Evolutionary conservation across 2,329 filamentous ascomycete genomes (phyloP), one percentile per base, ranked within the genome.

Genomic region (Microsporum ferrugineum): DNA sequence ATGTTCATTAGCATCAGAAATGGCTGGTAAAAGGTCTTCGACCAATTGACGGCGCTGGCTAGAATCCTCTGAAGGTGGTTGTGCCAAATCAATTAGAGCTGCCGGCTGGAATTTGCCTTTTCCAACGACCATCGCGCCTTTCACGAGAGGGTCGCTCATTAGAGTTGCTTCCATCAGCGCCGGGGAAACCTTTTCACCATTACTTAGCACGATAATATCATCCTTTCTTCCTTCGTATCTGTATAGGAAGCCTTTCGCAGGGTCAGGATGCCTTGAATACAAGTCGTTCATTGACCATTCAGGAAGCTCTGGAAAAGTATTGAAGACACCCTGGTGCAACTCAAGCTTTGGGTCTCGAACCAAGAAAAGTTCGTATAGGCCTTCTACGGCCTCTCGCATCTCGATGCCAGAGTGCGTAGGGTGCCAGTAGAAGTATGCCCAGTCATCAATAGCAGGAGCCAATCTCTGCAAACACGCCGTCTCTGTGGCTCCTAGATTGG

Each of bases 371-470:
- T 58, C 57, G 17, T 58, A 45, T 14, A 58, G 8, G 8, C 27
- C 36, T 17, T 58, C 57, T 10, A 12, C 43, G 6, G 12, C 31
- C 27, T 59, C 8, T 23, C 58, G 12, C 17, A 59, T 33, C 8
- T 59, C 58, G 31, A 59, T 14, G 6, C 58, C 58, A 14, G 39
- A 12, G 12, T 38, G 27, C 17, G 17, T 17, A n/a, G 49, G 49
- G 29, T 59, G 39, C 7, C 23, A 59, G 33, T 6, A 59, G n/a
- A 59, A 51, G 43, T 59, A 59, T 29, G n/a, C 33, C 58, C 58
- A 59, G 10, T 53, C 23, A 6, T 31, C 31, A 17, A 17, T 17
- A 17, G 17, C 17, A 17, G 17, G 17, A 17, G 17, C 17, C 17
- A 17, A 17, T 17, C 17, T 17, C 17, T 17, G 17, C 17, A 17